Base-by-base conservation (phyloP, 129 eudicot genomes). In the Logfia minima region DNA sequence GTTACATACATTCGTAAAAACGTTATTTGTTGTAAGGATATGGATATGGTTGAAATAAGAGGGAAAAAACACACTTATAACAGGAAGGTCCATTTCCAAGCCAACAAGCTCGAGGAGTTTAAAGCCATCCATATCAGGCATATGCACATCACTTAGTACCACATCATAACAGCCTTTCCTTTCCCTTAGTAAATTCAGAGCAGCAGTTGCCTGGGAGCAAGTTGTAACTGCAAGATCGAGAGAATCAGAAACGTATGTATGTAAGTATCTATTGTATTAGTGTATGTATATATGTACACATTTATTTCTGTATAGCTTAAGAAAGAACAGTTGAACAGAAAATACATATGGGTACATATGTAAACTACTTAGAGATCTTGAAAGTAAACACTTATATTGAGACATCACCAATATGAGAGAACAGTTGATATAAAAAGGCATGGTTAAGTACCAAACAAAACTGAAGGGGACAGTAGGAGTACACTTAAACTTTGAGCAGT, bases 91-190 rank as follows among this genome's bases (percentile, higher is more conserved):
- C 92, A 91, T 87, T 73, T 91, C 97, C 72, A 91, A 60, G 37
- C 95, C 96, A 73, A 89, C 92, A 5, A 84, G 91, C 74, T 92
- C 97, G 6, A 92, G 89, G 31, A 87, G 92, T 55, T 89, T 92
- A 79, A 92, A 92, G 29, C 96, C 96, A 61, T 92, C 92, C 90
- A 92, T 85, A 65, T 92, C 97, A 52, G 95, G 96, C 92, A 89
- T 92, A 82, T 92, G 92, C 11, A 89, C 92, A 59, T 92, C 93
- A 59, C 90, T 89, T 65, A 89, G 82, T 71, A 92, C 89, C 75
- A 89, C 80, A 79, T 92, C 97, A 24, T 84, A 92, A 28, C 76
- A 66, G 60, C 86, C 82, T 84, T 87, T 89, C 75, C 82, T 85
- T 73, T 89, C 92, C 32, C 92, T 84, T 56, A 92, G 67, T 41